phyloP scores from a whole-genome alignment of 345 rosid species.

The Iberis pinnata region DNA sequence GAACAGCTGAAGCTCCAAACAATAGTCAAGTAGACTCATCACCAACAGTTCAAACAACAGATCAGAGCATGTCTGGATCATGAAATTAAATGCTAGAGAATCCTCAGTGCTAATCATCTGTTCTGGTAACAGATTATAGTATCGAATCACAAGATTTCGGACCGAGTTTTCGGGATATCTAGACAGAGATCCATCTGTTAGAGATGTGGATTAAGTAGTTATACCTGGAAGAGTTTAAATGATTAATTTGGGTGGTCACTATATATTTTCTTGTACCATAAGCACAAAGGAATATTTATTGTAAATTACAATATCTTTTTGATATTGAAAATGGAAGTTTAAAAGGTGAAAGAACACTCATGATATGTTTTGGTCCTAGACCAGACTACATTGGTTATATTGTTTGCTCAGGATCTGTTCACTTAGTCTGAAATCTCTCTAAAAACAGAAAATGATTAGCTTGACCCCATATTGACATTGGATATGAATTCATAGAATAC shows the following conservation, averaged over 20 bases:
- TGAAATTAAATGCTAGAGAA: slow-evolving; percentile 10
- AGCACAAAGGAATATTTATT: not conserved
- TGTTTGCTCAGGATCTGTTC: no score
- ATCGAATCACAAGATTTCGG: not conserved
- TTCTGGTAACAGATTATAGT: slow-evolving; percentile 3
- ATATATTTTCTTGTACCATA: slow-evolving; percentile 4
- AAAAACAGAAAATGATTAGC: not conserved
- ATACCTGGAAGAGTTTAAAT: not conserved
- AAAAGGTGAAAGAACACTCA: not conserved
- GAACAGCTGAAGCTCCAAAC: slow-evolving; percentile 21
- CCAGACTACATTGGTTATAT: no score
- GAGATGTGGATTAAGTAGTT: slow-evolving; percentile 18
- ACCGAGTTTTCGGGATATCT: not conserved
- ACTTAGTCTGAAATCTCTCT: no score
- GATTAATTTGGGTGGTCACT: slow-evolving; percentile 2
- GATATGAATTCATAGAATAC: slow-evolving; percentile 9
- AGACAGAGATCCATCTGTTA: not conserved
- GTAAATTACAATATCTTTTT: not conserved
- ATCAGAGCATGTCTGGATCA: slow-evolving; percentile 20
- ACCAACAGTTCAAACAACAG: slow-evolving; percentile 20
- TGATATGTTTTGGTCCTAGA: no score
- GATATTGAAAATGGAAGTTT: not conserved
- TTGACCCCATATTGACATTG: slow-evolving; percentile 9
- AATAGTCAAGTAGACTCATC: slow-evolving; percentile 21
- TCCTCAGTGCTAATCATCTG: slow-evolving; percentile 2